Percentiles rank a stretch among this genome's conserved stretches.
phyloP scores from a whole-genome alignment of 441 rosid genomes.

The Oxalis stricta region DNA sequence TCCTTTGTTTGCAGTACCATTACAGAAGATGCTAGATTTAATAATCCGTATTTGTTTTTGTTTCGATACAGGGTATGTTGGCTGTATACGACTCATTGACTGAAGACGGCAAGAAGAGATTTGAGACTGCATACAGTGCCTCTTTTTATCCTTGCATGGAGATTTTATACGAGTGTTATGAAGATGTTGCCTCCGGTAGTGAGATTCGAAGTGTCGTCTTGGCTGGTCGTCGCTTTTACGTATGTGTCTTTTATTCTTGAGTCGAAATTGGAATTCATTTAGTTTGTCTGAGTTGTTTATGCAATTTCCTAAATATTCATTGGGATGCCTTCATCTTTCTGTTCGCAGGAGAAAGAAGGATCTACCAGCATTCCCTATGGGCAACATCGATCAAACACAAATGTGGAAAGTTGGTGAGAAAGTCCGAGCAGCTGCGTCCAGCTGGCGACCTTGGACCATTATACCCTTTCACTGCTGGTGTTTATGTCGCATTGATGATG shows the following conservation, averaged over 20 bases:
- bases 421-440: slow-evolving; percentile 50
- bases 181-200: slow-evolving; percentile 85
- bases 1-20: neutral
- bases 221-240: slow-evolving; percentile 93
- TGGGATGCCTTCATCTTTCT: neutral
- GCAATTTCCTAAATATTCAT: too few relatives aligned
- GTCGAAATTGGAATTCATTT: neutral
- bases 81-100: slow-evolving; percentile 82
- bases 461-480: slow-evolving; percentile 82
- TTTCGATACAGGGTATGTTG: slow-evolving; percentile 54
- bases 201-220: slow-evolving; percentile 83
- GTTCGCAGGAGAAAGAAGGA: slow-evolving; percentile 72
- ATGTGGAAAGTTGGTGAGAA: slow-evolving; percentile 97
- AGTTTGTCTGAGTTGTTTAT: too few relatives aligned
- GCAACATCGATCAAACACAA: slow-evolving; percentile 85
- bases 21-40: neutral
- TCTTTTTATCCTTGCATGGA: slow-evolving; percentile 93
- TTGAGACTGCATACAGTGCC: slow-evolving; percentile 82
- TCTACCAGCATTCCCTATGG: slow-evolving; percentile 92
- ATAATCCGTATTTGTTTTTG: neutral
- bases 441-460: slow-evolving; percentile 81
- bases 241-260: slow-evolving; percentile 14
- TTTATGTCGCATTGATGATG: slow-evolving; percentile 89
- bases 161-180: slow-evolving; percentile 81
- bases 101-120: slow-evolving; percentile 60